Base-by-base conservation (phyloP, 1,139 yeast genomes). In the Hansenula lynferdii region DNA sequence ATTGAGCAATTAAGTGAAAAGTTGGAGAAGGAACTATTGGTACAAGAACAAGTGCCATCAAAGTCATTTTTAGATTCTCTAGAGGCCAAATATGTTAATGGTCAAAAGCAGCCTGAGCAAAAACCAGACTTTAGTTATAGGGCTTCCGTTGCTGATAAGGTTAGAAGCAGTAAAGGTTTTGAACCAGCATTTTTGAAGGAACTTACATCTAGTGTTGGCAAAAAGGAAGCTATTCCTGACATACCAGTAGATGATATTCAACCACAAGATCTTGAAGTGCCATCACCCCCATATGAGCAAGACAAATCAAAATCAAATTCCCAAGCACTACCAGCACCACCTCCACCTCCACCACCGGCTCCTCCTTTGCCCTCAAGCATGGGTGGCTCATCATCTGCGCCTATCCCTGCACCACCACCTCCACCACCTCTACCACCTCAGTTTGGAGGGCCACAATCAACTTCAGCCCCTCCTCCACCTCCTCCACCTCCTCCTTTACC, bases 171-270 rank as follows among this genome's bases (percentile, higher is more conserved):
- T 38, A 42, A 52, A 64, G 67, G 66, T 1, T 67, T 71, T 67
- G 67, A 74, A 49, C 79, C 84, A 9, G 58, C 69, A 33, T 80
- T 77, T 57, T 64, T 82, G 47, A 67, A 70, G 38, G 89, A 82
- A 49, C 63, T 81, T 44, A 67, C 74, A 18, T 60, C 69, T 9
- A 79, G 75, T 50, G 81, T 79, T 10, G 61, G 43, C 6, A 49
- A 42, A 21, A 36, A 47, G n/a, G 50, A 46, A 22, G 38, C 50
- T 35, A 49, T 49, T 16, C 40, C 47, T 10, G 45, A 41, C 33
- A 12, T 21, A n/a, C n/a, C n/a, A n/a, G n/a, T n/a, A 12, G 16
- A 31, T 14, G 11, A 22, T 7, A 8, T 16, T 15, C 12, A 30
- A 15, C 18, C 25, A 5, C 19, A 30, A 30, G 19, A 30, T 7